These are phyloP conservation scores for Paraconiothyrium sp. DNA, from an alignment of 2,329 filamentous ascomycete species.

Conservation along the genomic window DNA sequence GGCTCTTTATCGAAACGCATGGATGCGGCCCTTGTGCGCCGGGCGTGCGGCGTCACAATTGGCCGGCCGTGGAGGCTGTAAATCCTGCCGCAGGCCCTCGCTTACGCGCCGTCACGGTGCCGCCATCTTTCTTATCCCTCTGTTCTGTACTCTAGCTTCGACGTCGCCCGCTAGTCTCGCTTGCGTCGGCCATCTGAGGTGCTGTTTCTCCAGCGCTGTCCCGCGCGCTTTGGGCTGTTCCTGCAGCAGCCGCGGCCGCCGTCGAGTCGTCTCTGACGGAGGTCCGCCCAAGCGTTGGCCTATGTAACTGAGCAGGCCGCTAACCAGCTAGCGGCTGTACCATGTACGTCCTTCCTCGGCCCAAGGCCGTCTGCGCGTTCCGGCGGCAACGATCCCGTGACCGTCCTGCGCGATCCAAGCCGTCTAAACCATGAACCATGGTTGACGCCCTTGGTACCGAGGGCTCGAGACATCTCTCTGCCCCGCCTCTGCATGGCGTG, in stretches of 20 bases:
- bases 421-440: not conserved
- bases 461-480: not conserved
- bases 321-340: not conserved
- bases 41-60: conserved; percentile 12
- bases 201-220: not conserved
- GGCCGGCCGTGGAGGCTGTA: conserved; percentile 20
- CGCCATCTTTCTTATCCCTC: conserved; percentile 1
- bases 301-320: conserved; percentile 20
- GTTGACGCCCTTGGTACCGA: not conserved
- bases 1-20: conserved; percentile 41
- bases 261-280: conserved; percentile 20
- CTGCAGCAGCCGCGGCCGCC: conserved; percentile 39
- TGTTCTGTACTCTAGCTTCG: not conserved
- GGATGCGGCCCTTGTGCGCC: conserved; percentile 27
- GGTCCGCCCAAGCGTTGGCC: conserved; percentile 9
- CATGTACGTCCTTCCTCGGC: conserved; percentile 1
- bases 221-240: conserved; percentile 25
- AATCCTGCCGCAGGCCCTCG: conserved; percentile 20
- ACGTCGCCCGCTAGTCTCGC: not conserved
- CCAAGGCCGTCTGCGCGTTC: not conserved
- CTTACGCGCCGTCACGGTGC: conserved; percentile 24
- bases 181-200: not conserved
- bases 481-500: not conserved
- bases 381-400: not conserved
- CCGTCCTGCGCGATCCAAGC: not conserved